These are phyloP conservation scores for Sclerotinia trifoliorum DNA, from an alignment of 2,329 filamentous ascomycete species.

Conservation along the genomic window DNA sequence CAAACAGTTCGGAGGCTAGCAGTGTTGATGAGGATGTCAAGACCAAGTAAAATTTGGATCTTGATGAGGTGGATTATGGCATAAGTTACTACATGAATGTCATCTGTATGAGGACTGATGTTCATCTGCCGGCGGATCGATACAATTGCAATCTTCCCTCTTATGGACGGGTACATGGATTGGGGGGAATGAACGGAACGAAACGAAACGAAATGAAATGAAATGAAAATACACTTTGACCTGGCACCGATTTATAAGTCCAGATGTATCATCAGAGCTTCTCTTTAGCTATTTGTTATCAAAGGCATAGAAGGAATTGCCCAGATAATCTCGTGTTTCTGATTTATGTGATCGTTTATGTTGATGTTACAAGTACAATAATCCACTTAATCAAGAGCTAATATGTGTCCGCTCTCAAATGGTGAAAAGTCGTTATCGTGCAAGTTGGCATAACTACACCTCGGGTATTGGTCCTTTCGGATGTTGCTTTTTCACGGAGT, in stretches of 20 bases:
- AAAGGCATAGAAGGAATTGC: conserved; percentile 40
- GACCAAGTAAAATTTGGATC: conserved; percentile 42
- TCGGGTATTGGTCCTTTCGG: neutral
- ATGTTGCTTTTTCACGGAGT: neutral
- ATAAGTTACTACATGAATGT: neutral
- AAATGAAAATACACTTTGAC: conserved; percentile 2
- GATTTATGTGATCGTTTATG: neutral
- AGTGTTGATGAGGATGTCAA: conserved; percentile 43
- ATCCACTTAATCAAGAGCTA: neutral
- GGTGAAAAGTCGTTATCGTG: neutral
- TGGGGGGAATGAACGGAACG: conserved; percentile 27
- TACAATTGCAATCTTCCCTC: conserved; percentile 32
- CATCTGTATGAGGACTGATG: conserved; percentile 21
- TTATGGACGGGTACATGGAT: conserved; percentile 27
- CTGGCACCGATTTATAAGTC: conserved; percentile 29
- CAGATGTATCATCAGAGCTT: conserved; percentile 35
- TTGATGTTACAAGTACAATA: neutral
- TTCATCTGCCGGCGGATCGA: conserved; percentile 33
- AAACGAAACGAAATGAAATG: neutral
- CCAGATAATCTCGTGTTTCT: conserved; percentile 29
- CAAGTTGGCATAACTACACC: neutral
- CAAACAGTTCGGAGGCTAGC: conserved; percentile 38
- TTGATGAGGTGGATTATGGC: conserved; percentile 2
- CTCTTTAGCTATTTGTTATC: conserved; percentile 33
- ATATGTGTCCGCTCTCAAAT: neutral